phyloP scores from a whole-genome alignment of 345 rosid genomes.

The Citrus cavaleriei region DNA sequence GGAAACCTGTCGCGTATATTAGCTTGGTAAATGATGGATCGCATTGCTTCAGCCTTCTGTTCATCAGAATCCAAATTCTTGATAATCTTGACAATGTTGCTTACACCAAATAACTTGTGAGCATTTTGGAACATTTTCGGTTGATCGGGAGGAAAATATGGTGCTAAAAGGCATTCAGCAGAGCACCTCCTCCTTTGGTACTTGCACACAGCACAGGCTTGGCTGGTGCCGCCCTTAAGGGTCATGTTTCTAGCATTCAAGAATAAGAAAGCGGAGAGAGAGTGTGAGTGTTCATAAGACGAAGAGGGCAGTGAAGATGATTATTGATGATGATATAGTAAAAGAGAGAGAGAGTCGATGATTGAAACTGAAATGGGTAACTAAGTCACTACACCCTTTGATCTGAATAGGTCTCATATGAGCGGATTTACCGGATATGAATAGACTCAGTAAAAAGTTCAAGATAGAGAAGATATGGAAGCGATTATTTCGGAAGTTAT shows the following conservation, averaged over 20 bases:
- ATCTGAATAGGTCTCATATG: slow-evolving; percentile 39
- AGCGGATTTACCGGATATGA: slow-evolving; percentile 43
- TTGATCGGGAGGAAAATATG: slow-evolving; percentile 79
- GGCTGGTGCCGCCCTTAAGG: slow-evolving; percentile 81
- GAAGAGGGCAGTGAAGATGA: background rate
- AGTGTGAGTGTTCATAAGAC: background rate
- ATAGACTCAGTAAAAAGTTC: slow-evolving; percentile 35
- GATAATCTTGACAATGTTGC: slow-evolving; percentile 65
- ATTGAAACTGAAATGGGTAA: slow-evolving; percentile 31
- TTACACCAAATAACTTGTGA: slow-evolving; percentile 74
- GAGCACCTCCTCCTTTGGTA: slow-evolving; percentile 75
- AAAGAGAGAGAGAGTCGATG: background rate
- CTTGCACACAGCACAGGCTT: slow-evolving; percentile 97
- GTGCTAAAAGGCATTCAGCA: slow-evolving; percentile 66
- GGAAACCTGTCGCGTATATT: slow-evolving; percentile 67
- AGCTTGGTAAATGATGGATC: slow-evolving; percentile 70
- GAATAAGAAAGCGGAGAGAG: background rate
- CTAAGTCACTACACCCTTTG: background rate
- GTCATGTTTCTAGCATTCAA: slow-evolving; percentile 51
- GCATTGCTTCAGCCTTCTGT: slow-evolving; percentile 65
- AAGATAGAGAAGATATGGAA: slow-evolving; percentile 3
- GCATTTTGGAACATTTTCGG: slow-evolving; percentile 72
- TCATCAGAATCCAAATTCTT: slow-evolving; percentile 47
- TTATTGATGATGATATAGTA: background rate
- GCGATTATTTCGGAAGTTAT: slow-evolving; percentile 7